Percentiles rank a stretch among this genome's conserved stretches.
These are phyloP conservation scores for Nitzschia sp. DNA, from an alignment of 108 stramenopile genomes.

Conservation along the genomic window DNA sequence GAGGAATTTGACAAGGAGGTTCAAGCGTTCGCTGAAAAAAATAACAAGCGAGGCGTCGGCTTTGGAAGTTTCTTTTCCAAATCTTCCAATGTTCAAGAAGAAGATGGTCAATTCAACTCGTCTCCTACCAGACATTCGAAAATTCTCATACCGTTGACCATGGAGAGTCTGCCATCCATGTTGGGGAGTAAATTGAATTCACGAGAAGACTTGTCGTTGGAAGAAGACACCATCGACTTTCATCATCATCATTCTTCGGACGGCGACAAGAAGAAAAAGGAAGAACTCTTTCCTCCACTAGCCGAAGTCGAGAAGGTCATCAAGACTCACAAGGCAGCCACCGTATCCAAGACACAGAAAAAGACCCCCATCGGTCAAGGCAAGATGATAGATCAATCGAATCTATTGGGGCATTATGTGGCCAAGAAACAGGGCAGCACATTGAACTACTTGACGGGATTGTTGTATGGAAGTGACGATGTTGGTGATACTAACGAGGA, in stretches of 20 bases:
- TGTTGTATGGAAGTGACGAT: background rate
- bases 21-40: background rate
- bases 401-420: background rate
- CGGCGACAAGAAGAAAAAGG: background rate
- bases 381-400: background rate
- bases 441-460: background rate
- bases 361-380: background rate
- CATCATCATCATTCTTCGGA: background rate
- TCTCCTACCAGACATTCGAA: background rate
- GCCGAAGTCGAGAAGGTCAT: background rate
- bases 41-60: background rate
- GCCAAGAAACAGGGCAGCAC: background rate
- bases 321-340: background rate
- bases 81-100: background rate
- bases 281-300: background rate
- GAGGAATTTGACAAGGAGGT: background rate
- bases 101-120: background rate
- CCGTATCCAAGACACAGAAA: background rate
- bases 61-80: conserved; percentile 7
- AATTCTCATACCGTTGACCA: background rate
- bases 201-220: background rate
- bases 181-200: background rate
- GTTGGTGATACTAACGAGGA: background rate
- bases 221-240: conserved; percentile 1
- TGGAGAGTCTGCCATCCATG: background rate